Conservation (phyloP, 495 filamentous ascomycete species). For the Penicillium samsonianum region DNA sequence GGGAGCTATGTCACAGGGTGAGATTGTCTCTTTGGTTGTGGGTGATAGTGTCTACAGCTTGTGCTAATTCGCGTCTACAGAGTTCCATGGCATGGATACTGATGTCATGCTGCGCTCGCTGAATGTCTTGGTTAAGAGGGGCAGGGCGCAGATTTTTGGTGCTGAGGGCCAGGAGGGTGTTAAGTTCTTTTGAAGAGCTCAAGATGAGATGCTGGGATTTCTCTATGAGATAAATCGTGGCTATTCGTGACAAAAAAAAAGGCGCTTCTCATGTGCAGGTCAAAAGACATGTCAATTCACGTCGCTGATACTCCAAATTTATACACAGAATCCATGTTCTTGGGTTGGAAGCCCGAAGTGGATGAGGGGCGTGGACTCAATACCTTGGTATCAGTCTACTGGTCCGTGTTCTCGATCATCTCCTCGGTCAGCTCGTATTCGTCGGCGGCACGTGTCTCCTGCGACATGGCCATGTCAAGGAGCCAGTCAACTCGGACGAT, state of each 20-base stretch:
- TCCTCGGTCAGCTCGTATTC: constrained; percentile 56
- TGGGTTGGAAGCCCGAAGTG: constrained; percentile 2
- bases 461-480: constrained; percentile 82
- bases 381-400: constrained; percentile 20
- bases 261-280: constrained; percentile 14
- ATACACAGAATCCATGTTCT: constrained; percentile 17
- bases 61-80: constrained; percentile 42
- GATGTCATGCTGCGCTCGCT: constrained; percentile 80
- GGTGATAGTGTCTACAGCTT: not conserved
- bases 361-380: not conserved
- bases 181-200: constrained; percentile 79
- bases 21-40: constrained; percentile 8
- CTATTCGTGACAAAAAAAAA: constrained; percentile 31
- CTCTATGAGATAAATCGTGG: constrained; percentile 25
- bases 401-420: constrained; percentile 30
- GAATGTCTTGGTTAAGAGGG: constrained; percentile 76
- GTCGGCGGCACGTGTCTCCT: constrained; percentile 66
- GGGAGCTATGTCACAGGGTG: constrained; percentile 59
- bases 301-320: constrained; percentile 18
- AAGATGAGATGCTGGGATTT: constrained; percentile 8
- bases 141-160: constrained; percentile 93
- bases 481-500: constrained; percentile 88
- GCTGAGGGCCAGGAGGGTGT: constrained; percentile 81
- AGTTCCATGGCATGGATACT: constrained; percentile 85
- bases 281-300: constrained; percentile 11